These are phyloP conservation scores for Paramecium caudatum DNA, from an alignment of 73 alveolate genomes.

Conservation along the genomic window DNA sequence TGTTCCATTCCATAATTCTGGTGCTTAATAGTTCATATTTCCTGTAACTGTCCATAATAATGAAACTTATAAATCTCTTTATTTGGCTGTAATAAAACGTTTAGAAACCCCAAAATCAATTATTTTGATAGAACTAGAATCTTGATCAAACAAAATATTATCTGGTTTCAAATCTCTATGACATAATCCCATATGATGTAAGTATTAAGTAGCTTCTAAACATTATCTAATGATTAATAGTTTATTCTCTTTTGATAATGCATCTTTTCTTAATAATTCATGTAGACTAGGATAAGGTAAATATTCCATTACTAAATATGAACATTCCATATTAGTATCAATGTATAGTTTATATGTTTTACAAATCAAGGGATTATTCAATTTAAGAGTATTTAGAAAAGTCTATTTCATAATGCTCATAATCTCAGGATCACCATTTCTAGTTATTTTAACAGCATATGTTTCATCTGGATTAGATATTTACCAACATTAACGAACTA, in stretches of 20 bases:
- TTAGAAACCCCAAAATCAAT: conserved; percentile 76
- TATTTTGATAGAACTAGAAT: conserved; percentile 55
- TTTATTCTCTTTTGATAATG: conserved; percentile 35
- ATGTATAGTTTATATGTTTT: conserved; percentile 47
- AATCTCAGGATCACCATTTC: conserved; percentile 57
- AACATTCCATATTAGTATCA: conserved; percentile 40
- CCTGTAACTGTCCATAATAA: conserved; percentile 82
- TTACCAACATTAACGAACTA: conserved; percentile 57
- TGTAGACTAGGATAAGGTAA: conserved; percentile 70
- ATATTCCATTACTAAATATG: conserved; percentile 57
- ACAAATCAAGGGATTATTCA: not conserved
- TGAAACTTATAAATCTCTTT: not conserved
- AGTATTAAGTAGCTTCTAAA: conserved; percentile 61
- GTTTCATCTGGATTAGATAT: conserved; percentile 62
- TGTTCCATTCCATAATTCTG: conserved; percentile 88
- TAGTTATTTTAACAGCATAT: conserved; percentile 63
- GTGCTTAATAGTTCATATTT: conserved; percentile 92
- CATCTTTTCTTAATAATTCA: conserved; percentile 3
- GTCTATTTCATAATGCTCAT: conserved; percentile 65
- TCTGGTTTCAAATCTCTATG: conserved; percentile 77
- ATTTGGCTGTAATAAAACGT: conserved; percentile 9
- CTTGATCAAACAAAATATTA: conserved; percentile 67
- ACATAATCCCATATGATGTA: conserved; percentile 67
- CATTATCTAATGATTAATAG: conserved; percentile 60
- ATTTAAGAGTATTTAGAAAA: conserved; percentile 8